Evolutionary conservation across 2,329 filamentous ascomycete genomes (phyloP).

Genomic region (Claviceps sorghi): DNA sequence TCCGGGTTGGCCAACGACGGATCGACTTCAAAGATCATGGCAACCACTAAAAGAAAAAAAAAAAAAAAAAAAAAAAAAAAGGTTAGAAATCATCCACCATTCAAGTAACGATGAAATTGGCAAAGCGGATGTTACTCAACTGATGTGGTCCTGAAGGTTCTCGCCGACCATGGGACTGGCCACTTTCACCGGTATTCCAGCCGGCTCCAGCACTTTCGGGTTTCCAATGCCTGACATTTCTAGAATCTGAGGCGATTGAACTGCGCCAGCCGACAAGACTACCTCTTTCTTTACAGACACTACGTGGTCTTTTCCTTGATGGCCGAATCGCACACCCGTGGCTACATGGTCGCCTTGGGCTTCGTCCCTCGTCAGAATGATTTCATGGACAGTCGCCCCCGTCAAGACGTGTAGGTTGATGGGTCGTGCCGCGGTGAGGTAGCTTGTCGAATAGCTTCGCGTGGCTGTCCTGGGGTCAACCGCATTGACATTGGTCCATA

Average conservation of each 20-base stretch:
- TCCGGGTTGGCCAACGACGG: slow-evolving; percentile 24
- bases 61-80: too few relatives aligned
- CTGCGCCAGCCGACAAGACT: slow-evolving; percentile 42
- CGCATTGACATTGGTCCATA: slow-evolving; percentile 33
- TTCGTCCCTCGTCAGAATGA: slow-evolving; percentile 14
- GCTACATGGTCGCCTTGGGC: slow-evolving; percentile 9
- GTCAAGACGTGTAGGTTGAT: slow-evolving; percentile 27
- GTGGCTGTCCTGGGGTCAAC: slow-evolving; percentile 30
- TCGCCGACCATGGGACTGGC: slow-evolving; percentile 31
- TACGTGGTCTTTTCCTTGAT: slow-evolving; percentile 21
- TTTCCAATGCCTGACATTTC: slow-evolving; percentile 48
- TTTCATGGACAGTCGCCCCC: slow-evolving; percentile 13
- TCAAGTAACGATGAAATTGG: too few relatives aligned
- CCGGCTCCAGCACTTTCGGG: slow-evolving; percentile 19
- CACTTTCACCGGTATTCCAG: slow-evolving; percentile 24
- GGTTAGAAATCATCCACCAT: too few relatives aligned
- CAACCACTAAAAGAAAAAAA: slow-evolving; percentile 16
- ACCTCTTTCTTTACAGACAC: slow-evolving; percentile 35
- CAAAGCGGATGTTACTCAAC: slow-evolving; percentile 2
- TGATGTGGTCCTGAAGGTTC: slow-evolving; percentile 33
- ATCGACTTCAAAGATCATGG: slow-evolving; percentile 31
- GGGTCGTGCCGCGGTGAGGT: slow-evolving; percentile 21
- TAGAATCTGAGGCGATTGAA: slow-evolving; percentile 42
- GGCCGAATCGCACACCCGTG: slow-evolving; percentile 19
- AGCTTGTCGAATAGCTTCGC: slow-evolving; percentile 35